Evolutionary conservation across 2,329 filamentous ascomycete species (phyloP), one percentile per base, ranked within the genome.

Genomic region (Aciculosporium take): DNA sequence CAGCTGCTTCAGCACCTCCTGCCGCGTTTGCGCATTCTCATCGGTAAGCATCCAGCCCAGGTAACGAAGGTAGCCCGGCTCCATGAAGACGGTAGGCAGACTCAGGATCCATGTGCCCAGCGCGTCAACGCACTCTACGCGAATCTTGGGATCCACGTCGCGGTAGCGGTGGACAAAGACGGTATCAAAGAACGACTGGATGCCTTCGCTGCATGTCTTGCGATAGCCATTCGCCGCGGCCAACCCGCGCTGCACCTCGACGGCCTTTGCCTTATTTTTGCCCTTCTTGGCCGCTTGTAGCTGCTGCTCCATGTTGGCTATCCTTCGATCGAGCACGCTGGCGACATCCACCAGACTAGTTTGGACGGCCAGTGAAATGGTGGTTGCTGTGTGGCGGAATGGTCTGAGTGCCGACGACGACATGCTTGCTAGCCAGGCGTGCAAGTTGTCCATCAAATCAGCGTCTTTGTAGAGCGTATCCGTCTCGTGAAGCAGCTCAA

Each of bases 1-100:
- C 12, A 98, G 69, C 58, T 96, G 87, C 53, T 79, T 84, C 32
- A 98, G 64, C 2, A 93, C 86, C 58, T 94, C 87, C n/a, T 81
- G 72, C 41, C 91, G 76, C 18, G 85, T 88, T 7, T 77, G 65
- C 1, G 79, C 69, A 45, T 79, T 72, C 3, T 79, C 72, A 56
- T 98, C 91, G 4, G 88, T 94, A 24, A 98, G 70, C 55, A 94
- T 80, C 91, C 91, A 98, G 40, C 91, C 91, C 5, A 98, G 69
- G 54, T 98, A 98, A 46, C 91, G 80, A 39, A 98, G 67, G 61
- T 94, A 94, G 51, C 81, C 74, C 2, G 86, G 86, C 49, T 95
- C 84, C 59, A 95, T 85, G 62, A 94, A 98, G 35, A 84, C 74
- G 36, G 86, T 85, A 2, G 88, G 85, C 39, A 94, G 76, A 9